These are phyloP conservation scores for Solanum okadae DNA, from an alignment of 257 asterid genomes.

Conservation along the genomic window DNA sequence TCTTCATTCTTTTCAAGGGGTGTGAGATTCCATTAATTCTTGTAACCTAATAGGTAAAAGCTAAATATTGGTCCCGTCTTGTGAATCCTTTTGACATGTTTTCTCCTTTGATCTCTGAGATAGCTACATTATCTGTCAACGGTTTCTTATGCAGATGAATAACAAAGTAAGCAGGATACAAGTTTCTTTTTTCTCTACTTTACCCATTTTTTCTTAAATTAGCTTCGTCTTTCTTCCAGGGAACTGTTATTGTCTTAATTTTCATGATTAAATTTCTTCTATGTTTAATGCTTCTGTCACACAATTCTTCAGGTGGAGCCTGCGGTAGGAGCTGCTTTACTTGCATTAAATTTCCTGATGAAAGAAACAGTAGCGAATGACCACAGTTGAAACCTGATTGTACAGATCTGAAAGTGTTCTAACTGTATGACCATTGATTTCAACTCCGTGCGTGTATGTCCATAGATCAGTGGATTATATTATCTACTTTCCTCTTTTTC, in stretches of 20 bases:
- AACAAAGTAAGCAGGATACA: neutral
- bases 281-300: neutral
- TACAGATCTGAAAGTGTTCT: neutral
- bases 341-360: constrained; percentile 61
- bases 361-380: constrained; percentile 35
- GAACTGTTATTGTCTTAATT: neutral
- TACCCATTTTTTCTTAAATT: neutral
- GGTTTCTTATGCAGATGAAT: neutral
- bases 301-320: constrained; percentile 60
- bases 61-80: neutral
- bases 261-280: neutral
- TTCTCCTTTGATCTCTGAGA: neutral
- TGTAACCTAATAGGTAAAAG: neutral
- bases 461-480: neutral
- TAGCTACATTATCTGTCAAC: neutral
- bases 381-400: constrained; percentile 28
- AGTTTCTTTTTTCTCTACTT: neutral
- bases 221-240: neutral
- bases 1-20: neutral
- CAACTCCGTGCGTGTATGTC: neutral
- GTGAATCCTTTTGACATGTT: neutral
- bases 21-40: neutral
- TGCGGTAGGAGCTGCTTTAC: constrained; percentile 86
- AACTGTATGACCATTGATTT: neutral
- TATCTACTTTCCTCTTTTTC: neutral